Conservation (phyloP, 2,329 filamentous ascomycete species). For the Clarireedia monteithiana region DNA sequence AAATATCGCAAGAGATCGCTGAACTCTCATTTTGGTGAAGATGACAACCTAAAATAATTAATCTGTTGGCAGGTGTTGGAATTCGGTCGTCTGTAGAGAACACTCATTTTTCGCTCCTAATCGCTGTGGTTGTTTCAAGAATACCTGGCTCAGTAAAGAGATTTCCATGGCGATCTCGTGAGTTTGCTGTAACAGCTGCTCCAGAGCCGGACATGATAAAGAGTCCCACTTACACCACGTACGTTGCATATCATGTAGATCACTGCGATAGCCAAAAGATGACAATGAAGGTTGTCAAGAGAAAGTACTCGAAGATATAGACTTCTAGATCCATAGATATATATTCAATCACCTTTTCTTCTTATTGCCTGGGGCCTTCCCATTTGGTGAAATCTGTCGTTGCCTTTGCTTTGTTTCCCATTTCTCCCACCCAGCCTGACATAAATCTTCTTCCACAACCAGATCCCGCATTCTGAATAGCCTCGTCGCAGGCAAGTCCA, state of each 20-base stretch:
- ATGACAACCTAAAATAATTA: neutral
- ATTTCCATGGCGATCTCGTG: too few species aligned
- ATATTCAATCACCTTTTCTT: conserved; percentile 18
- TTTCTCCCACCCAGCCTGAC: conserved; percentile 87
- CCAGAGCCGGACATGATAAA: too few species aligned
- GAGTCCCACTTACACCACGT: too few species aligned
- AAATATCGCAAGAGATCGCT: neutral
- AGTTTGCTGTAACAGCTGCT: too few species aligned
- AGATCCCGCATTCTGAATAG: conserved; percentile 73
- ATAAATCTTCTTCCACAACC: conserved; percentile 78
- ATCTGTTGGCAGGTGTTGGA: neutral
- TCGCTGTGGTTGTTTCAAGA: too few species aligned
- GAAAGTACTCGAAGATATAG: too few species aligned
- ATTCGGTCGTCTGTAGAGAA: neutral
- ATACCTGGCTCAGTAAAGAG: too few species aligned
- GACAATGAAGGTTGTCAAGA: too few species aligned
- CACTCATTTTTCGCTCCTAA: too few species aligned
- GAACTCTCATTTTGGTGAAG: neutral
- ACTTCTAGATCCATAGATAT: too few species aligned
- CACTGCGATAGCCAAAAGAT: too few species aligned
- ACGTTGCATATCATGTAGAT: too few species aligned
- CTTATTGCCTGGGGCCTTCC: conserved; percentile 9
- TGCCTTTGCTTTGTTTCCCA: conserved; percentile 53
- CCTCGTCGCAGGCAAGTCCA: conserved; percentile 58
- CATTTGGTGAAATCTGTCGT: conserved; percentile 27